A percentile compares a stretch with the other conserved stretches of the same genome.
Evolutionary conservation across 345 rosid genomes (phyloP).

Genomic region (Fremontodendron californicum): DNA sequence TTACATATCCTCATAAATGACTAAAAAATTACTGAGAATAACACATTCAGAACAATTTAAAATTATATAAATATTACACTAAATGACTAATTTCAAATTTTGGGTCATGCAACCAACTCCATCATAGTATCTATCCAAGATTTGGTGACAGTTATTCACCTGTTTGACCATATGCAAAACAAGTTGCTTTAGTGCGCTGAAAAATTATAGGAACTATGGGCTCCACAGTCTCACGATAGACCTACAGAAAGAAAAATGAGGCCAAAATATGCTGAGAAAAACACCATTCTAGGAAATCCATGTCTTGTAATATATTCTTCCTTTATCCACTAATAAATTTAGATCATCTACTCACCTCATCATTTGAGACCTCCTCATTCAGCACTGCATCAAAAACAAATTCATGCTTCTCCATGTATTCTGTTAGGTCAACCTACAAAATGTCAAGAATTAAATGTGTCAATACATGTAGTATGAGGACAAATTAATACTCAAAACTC

Average conservation of each 20-base stretch:
- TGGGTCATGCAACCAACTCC: background rate
- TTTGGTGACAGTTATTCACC: constrained; percentile 38
- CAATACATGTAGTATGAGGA: background rate
- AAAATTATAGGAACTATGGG: constrained; percentile 94
- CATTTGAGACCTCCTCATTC: constrained; percentile 95
- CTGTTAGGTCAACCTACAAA: constrained; percentile 91
- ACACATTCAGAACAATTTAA: background rate
- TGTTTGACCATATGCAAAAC: constrained; percentile 99
- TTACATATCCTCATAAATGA: background rate
- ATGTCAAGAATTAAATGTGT: constrained; percentile 6
- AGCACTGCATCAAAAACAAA: constrained; percentile 96
- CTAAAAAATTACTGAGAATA: background rate
- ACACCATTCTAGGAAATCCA: background rate
- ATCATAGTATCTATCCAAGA: background rate
- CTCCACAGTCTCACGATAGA: constrained; percentile 91
- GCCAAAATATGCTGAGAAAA: constrained; percentile 14
- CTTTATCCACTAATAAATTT: background rate
- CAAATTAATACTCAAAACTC: background rate
- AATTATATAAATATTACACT: background rate
- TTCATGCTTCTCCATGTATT: constrained; percentile 90
- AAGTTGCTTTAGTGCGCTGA: constrained; percentile 93
- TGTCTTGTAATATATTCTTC: background rate
- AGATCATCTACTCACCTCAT: constrained; percentile 56
- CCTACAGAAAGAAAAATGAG: constrained; percentile 39
- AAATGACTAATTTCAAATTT: background rate